Percentiles rank a stretch among this genome's conserved stretches.
Evolutionary conservation across 345 rosid genomes (phyloP).

Genomic region (Populus tremula): DNA sequence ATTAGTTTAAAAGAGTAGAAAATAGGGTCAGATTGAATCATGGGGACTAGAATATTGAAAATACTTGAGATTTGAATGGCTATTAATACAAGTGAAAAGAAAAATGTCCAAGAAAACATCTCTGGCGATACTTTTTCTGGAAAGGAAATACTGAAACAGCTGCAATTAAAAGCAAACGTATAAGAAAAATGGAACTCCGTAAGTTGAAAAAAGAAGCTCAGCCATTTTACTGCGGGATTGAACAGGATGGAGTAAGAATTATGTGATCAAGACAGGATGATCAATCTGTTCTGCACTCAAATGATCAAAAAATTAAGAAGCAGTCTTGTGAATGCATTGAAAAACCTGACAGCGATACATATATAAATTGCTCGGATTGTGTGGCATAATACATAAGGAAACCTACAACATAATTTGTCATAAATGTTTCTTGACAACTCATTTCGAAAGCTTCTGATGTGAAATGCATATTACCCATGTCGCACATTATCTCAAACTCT

Average conservation of each 20-base stretch:
- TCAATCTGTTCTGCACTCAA: slow-evolving; percentile 78
- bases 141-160: background rate
- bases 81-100: background rate
- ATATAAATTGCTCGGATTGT: background rate
- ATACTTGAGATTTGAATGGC: background rate
- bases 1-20: background rate
- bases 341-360: slow-evolving; percentile 1
- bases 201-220: slow-evolving; percentile 91
- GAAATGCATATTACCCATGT: background rate
- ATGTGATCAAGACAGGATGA: slow-evolving; percentile 90
- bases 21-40: background rate
- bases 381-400: background rate
- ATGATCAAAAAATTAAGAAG: slow-evolving; percentile 35
- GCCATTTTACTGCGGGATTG: slow-evolving; percentile 97
- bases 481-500: background rate
- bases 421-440: background rate
- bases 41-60: background rate
- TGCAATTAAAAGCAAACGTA: background rate
- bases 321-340: slow-evolving; percentile 15
- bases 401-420: background rate
- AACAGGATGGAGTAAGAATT: slow-evolving; percentile 90
- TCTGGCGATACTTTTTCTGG: background rate
- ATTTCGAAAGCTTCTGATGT: background rate
- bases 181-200: slow-evolving; percentile 71
- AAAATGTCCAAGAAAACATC: slow-evolving; percentile 1